Evolutionary conservation across 1,139 yeast genomes (phyloP).

Genomic region (Zygosaccharomyces sapae): DNA sequence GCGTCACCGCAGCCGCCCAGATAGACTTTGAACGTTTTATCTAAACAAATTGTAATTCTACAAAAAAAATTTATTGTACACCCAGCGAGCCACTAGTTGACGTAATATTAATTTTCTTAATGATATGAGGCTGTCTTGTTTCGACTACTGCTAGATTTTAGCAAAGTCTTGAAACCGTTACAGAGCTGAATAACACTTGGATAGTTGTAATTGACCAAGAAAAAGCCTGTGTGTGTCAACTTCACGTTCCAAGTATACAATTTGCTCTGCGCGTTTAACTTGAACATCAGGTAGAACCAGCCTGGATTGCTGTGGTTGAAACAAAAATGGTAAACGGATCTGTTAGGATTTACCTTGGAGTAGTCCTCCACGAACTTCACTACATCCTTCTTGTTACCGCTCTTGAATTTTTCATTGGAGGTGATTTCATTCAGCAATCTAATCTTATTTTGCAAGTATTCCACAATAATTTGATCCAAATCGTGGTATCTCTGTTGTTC

Average conservation of each 20-base stretch:
- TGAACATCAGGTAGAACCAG: constrained; percentile 81
- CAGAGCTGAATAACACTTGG: constrained; percentile 84
- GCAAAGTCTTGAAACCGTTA: constrained; percentile 79
- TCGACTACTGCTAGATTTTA: constrained; percentile 35
- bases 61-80: background rate
- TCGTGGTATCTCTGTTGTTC: constrained; percentile 74
- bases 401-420: constrained; percentile 81
- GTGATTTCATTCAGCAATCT: constrained; percentile 81
- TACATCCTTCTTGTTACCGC: constrained; percentile 75
- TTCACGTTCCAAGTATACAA: constrained; percentile 86
- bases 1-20: too few species aligned
- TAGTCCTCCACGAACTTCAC: constrained; percentile 85
- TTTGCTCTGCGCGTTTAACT: constrained; percentile 66
- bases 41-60: background rate
- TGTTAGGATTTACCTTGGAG: constrained; percentile 84
- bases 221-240: constrained; percentile 82
- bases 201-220: constrained; percentile 71
- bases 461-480: constrained; percentile 87
- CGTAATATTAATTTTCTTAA: background rate
- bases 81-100: background rate
- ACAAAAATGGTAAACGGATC: constrained; percentile 88
- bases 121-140: constrained; percentile 12
- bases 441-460: constrained; percentile 82
- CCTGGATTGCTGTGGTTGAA: constrained; percentile 91
- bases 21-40: too few species aligned